Percentiles rank a stretch among this genome's conserved stretches.
These are phyloP conservation scores for Cokeromyces recurvatus DNA, from an alignment of 371 early-diverging fungal genomes.

Conservation along the genomic window DNA sequence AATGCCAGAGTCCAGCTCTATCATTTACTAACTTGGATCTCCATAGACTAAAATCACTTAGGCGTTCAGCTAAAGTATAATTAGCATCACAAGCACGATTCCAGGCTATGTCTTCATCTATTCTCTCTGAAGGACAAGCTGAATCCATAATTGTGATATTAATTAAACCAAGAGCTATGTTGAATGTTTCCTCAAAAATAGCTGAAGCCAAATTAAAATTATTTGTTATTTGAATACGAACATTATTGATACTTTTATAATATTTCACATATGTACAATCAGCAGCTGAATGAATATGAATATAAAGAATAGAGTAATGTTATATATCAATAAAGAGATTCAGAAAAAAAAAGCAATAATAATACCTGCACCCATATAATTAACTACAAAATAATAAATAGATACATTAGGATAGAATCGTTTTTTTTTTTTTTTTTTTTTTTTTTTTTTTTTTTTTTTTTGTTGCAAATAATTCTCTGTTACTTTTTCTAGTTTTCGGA, in stretches of 20 bases:
- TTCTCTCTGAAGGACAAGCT: constrained; percentile 50
- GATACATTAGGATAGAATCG: too few relatives aligned
- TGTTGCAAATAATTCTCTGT: too few relatives aligned
- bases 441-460: too few relatives aligned
- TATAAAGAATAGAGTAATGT: constrained; percentile 22
- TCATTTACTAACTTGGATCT: constrained; percentile 65
- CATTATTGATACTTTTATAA: constrained; percentile 53
- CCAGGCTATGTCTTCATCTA: constrained; percentile 49
- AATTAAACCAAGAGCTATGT: constrained; percentile 82
- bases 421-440: background rate
- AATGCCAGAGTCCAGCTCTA: constrained; percentile 89
- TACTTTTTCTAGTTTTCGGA: constrained; percentile 20
- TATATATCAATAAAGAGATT: too few relatives aligned
- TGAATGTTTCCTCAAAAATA: constrained; percentile 89
- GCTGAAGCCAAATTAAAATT: constrained; percentile 76
- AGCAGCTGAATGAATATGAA: constrained; percentile 71
- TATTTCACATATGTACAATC: constrained; percentile 71
- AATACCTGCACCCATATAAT: constrained; percentile 39
- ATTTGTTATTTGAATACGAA: constrained; percentile 66
- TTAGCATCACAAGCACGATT: constrained; percentile 72
- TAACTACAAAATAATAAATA: constrained; percentile 18
- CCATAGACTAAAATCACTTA: constrained; percentile 91
- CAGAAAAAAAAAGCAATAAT: too few relatives aligned
- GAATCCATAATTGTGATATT: constrained; percentile 67
- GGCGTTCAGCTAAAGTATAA: constrained; percentile 73